phyloP scores from a whole-genome alignment of 2,329 filamentous ascomycete genomes.

The Ascochyta viciae-villosae region DNA sequence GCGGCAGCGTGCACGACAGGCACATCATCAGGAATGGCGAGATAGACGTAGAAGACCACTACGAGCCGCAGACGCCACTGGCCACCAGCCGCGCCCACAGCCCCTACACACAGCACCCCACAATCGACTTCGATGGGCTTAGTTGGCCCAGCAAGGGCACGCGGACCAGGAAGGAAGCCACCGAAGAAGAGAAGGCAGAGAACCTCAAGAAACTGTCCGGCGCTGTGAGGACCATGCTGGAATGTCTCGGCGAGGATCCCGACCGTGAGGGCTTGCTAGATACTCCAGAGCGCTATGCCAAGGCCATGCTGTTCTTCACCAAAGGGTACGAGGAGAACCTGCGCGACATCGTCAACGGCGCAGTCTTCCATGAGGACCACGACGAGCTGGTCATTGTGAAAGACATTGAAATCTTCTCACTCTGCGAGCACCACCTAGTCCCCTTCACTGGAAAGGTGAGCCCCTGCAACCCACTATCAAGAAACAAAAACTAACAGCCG shows the following conservation, averaged over 20 bases:
- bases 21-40: slow-evolving; percentile 34
- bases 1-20: slow-evolving; percentile 21
- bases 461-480: slow-evolving; percentile 11
- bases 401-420: slow-evolving; percentile 92
- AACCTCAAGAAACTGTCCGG: slow-evolving; percentile 67
- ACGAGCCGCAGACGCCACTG: slow-evolving; percentile 62
- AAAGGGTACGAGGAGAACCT: slow-evolving; percentile 97
- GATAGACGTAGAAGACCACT: slow-evolving; percentile 57
- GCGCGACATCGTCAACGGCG: slow-evolving; percentile 87
- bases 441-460: slow-evolving; percentile 91
- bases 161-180: slow-evolving; percentile 65
- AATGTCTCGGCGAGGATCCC: slow-evolving; percentile 71
- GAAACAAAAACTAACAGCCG: slow-evolving; percentile 11
- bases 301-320: slow-evolving; percentile 94
- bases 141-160: slow-evolving; percentile 69
- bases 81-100: slow-evolving; percentile 60
- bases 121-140: slow-evolving; percentile 63
- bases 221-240: slow-evolving; percentile 68
- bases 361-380: slow-evolving; percentile 95
- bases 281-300: slow-evolving; percentile 86
- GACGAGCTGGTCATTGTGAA: slow-evolving; percentile 98
- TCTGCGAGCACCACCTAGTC: slow-evolving; percentile 97
- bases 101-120: slow-evolving; percentile 59
- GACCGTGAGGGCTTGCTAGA: slow-evolving; percentile 68
- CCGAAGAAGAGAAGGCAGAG: slow-evolving; percentile 63